phyloP scores from a whole-genome alignment of 1,139 yeast species.

The Pichia sp. region DNA sequence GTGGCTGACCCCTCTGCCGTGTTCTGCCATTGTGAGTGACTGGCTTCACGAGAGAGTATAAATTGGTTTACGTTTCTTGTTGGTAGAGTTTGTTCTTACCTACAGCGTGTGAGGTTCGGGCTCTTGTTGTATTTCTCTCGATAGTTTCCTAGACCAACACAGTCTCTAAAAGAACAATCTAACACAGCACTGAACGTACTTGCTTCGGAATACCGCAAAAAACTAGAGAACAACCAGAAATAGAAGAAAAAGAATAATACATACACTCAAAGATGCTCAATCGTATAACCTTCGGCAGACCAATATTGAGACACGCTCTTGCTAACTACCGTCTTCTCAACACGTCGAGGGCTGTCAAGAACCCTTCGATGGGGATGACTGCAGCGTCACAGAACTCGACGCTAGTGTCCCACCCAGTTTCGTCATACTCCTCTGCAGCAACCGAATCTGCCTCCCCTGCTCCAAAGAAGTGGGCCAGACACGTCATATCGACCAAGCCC shows the following conservation, averaged over 20 bases:
- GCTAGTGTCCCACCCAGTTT: not conserved
- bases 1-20: not conserved
- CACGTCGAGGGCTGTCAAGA: constrained; percentile 2
- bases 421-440: not conserved
- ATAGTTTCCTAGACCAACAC: not conserved
- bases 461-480: constrained; percentile 26
- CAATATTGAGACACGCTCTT: not conserved
- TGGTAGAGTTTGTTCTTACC: not conserved
- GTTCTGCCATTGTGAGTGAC: not conserved
- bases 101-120: not conserved
- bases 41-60: not conserved
- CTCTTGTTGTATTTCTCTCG: too few species aligned
- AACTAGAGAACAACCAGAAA: too few species aligned
- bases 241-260: not conserved
- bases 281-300: constrained; percentile 5
- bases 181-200: not conserved
- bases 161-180: not conserved
- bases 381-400: not conserved
- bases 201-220: too few species aligned
- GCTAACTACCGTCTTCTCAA: constrained; percentile 2
- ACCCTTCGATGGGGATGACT: not conserved
- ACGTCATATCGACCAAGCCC: constrained; percentile 19
- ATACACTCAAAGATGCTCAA: not conserved
- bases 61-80: not conserved
- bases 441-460: not conserved